Base-by-base conservation (phyloP, 257 asterid species). In the Fraxinus quadrangulata region DNA sequence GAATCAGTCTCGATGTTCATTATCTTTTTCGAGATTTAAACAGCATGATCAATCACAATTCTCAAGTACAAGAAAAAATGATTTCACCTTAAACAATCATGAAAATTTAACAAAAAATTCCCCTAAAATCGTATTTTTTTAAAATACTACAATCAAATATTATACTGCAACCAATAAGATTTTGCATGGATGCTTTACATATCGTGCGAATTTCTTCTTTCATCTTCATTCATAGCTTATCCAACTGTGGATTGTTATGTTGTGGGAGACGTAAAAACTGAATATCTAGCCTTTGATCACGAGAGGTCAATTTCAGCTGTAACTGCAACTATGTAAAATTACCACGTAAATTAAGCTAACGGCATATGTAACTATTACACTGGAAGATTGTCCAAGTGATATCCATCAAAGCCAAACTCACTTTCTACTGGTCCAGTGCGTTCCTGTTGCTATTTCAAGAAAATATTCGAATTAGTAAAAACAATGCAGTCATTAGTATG, bases 351-450 rank as follows among this genome's bases (percentile, higher is more conserved):
- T 66, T 80, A 74, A 67, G 33, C 78, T 75, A 78, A 19, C 67
- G 36, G 72, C 71, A 68, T 13, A 34, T 37, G 12, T 40, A 36
- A 30, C 5, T 71, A 67, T 79, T 85, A 94, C 67, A 88, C 94
- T 0, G 97, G 92, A 75, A 90, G 92, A 75, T 92, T 88, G 75
- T 92, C 97, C 85, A 86, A 71, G 39, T 85, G 86, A 84, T 88
- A 88, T 17, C 88, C 92, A 67, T 91, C 96, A 16, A 83, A 88
- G 72, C 89, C 92, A 73, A 91, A 90, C 74, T 94, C 97, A 26
- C n/a, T 85, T 65, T 89, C 97, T 71, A 87, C 83, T n/a, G 87
- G 76, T 30, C 84, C 92, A 71, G 85, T 54, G 77, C 88, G 85
- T 76, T 84, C 94, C 85, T 91, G 95, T 87, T 88, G 92, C 79